A percentile compares a stretch with the other conserved stretches of the same genome.
Conservation (phyloP, 805 yeast genomes). For the Candida mattraensis region DNA sequence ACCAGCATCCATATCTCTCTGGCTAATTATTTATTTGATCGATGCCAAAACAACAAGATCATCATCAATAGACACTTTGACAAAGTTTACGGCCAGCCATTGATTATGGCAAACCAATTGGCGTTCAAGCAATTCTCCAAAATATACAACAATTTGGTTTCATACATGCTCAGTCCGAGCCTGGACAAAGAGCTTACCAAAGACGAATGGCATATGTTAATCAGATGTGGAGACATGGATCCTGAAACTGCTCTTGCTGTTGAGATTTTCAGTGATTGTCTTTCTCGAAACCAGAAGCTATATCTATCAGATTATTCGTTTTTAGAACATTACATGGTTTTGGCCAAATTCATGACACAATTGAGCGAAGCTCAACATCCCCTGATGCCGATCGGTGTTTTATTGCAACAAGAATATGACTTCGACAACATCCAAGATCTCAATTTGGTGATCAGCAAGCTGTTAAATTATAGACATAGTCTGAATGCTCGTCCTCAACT, state of each 20-base stretch:
- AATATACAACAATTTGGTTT: conserved; percentile 34
- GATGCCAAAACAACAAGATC: conserved; percentile 49
- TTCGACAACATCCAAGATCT: conserved; percentile 17
- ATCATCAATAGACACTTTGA: conserved; percentile 46
- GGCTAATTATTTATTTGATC: conserved; percentile 57
- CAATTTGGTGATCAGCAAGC: conserved; percentile 18
- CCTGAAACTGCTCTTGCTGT: conserved; percentile 33
- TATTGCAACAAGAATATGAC: conserved; percentile 11
- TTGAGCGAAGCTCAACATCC: conserved; percentile 32
- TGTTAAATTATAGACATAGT: conserved; percentile 20
- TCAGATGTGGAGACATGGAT: conserved; percentile 26
- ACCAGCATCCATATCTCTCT: conserved; percentile 75
- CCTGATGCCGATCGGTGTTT: conserved; percentile 25
- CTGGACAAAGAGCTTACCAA: conserved; percentile 23
- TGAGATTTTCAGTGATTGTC: conserved; percentile 46
- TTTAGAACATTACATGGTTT: conserved; percentile 34
- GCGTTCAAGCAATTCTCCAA: conserved; percentile 33
- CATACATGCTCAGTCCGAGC: conserved; percentile 30
- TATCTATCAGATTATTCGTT: conserved; percentile 57
- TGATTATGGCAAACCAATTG: conserved; percentile 22
- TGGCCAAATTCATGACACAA: conserved; percentile 28
- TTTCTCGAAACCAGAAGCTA: conserved; percentile 47
- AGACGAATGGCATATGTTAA: conserved; percentile 32
- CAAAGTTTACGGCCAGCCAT: conserved; percentile 32
- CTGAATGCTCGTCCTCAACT: conserved; percentile 1